These are phyloP conservation scores for Jaltomata sinuosa DNA, from an alignment of 257 asterid species.

Conservation along the genomic window DNA sequence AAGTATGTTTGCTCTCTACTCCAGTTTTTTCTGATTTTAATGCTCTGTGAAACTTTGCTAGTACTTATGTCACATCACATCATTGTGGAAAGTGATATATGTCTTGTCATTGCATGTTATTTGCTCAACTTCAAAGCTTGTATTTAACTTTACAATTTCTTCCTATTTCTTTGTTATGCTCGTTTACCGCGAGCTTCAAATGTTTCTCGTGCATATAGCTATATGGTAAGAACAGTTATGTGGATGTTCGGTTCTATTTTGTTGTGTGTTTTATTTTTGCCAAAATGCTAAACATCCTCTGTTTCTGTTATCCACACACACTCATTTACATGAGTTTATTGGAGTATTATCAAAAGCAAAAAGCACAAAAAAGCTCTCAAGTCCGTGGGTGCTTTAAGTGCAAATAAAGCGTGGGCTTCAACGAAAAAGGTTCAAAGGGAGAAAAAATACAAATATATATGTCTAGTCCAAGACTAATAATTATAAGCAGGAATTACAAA, in stretches of 20 bases:
- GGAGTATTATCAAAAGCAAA: too few relatives aligned
- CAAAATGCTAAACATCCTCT: background rate
- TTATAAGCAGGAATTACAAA: too few relatives aligned
- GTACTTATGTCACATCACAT: background rate
- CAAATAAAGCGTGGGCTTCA: too few relatives aligned
- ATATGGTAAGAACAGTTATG: background rate
- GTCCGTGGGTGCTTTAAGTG: too few relatives aligned
- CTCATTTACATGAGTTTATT: background rate
- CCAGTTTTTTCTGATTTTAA: conserved; percentile 2
- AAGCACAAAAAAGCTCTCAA: too few relatives aligned
- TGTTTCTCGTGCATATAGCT: background rate
- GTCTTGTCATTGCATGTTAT: background rate
- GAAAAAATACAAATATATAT: too few relatives aligned
- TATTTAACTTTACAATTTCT: background rate
- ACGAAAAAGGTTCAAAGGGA: too few relatives aligned
- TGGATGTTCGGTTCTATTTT: background rate
- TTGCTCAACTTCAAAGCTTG: background rate
- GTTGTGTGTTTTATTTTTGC: background rate
- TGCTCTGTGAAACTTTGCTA: background rate
- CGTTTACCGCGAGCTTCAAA: background rate
- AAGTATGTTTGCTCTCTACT: conserved; percentile 36
- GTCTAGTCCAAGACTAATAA: too few relatives aligned
- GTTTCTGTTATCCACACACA: background rate
- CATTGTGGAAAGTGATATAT: background rate
- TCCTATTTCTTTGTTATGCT: background rate